Conservation (phyloP, 495 filamentous ascomycete species). For the Aspergillus funiculosus region DNA sequence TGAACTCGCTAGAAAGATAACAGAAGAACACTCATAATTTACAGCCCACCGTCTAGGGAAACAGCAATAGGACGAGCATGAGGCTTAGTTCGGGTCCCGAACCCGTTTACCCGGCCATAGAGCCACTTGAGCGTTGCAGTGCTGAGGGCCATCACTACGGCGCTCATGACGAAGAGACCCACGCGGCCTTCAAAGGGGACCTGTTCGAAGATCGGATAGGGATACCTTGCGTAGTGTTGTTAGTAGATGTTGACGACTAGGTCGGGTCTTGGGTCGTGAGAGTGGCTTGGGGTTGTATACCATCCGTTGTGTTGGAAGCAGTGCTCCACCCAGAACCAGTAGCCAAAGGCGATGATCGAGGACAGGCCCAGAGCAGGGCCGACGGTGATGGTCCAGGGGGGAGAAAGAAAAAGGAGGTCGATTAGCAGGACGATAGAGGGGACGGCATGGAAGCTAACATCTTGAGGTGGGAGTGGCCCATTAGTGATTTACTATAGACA, state of each 20-base stretch:
- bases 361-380: slow-evolving; percentile 58
- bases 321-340: slow-evolving; percentile 86
- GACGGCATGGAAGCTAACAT: slow-evolving; percentile 74
- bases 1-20: no score
- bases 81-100: slow-evolving; percentile 23
- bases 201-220: slow-evolving; percentile 75
- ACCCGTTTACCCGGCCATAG: slow-evolving; percentile 66
- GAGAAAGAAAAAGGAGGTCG: slow-evolving; percentile 70
- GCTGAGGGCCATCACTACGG: slow-evolving; percentile 63
- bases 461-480: slow-evolving; percentile 23
- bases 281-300: slow-evolving; percentile 35
- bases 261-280: background rate
- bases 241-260: no score
- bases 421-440: slow-evolving; percentile 65
- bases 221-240: slow-evolving; percentile 54
- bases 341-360: slow-evolving; percentile 59
- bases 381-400: slow-evolving; percentile 69
- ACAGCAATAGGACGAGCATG: slow-evolving; percentile 31
- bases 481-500: no score
- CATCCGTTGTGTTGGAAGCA: slow-evolving; percentile 73
- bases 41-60: slow-evolving; percentile 24
- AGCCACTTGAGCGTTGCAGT: slow-evolving; percentile 61
- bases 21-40: slow-evolving; percentile 1
- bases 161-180: slow-evolving; percentile 63
- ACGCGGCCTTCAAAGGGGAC: slow-evolving; percentile 56